These are phyloP conservation scores for Cynara cardunculus DNA, from an alignment of 129 eudicot species.

Conservation along the genomic window DNA sequence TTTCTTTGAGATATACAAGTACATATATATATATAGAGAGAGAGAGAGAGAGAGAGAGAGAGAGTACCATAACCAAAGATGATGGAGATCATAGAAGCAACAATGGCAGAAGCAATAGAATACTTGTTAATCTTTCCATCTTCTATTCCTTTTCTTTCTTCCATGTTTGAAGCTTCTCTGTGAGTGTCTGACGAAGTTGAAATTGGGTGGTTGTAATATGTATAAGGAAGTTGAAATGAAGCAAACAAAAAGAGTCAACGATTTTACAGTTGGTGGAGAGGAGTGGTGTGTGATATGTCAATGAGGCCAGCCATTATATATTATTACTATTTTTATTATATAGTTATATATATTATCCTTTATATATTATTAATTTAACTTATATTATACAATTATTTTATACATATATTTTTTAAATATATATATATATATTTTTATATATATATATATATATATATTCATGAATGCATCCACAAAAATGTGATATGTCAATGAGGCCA, in stretches of 20 bases:
- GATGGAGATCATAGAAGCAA: conserved; percentile 83
- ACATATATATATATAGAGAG: not conserved
- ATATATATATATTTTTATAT: too few relatives aligned
- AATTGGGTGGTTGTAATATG: not conserved
- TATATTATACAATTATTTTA: too few relatives aligned
- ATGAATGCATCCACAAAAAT: too few relatives aligned
- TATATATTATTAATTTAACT: too few relatives aligned
- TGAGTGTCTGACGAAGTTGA: not conserved
- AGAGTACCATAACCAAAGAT: conserved; percentile 76
- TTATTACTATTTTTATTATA: too few relatives aligned
- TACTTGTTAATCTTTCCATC: conserved; percentile 51
- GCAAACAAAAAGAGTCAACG: not conserved
- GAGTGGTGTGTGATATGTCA: not conserved
- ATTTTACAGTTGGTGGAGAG: not conserved
- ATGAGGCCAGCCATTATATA: not conserved
- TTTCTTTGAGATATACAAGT: too few relatives aligned
- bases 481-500: not conserved
- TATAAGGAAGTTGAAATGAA: not conserved
- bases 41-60: not conserved
- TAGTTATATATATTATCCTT: too few relatives aligned
- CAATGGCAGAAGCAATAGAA: conserved; percentile 63
- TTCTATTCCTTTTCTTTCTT: conserved; percentile 3
- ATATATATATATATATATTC: too few relatives aligned
- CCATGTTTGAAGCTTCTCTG: conserved; percentile 12
- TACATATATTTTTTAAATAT: too few relatives aligned